Conservation (phyloP, 305 asterid genomes). For the Stenogyne calaminthoides region DNA sequence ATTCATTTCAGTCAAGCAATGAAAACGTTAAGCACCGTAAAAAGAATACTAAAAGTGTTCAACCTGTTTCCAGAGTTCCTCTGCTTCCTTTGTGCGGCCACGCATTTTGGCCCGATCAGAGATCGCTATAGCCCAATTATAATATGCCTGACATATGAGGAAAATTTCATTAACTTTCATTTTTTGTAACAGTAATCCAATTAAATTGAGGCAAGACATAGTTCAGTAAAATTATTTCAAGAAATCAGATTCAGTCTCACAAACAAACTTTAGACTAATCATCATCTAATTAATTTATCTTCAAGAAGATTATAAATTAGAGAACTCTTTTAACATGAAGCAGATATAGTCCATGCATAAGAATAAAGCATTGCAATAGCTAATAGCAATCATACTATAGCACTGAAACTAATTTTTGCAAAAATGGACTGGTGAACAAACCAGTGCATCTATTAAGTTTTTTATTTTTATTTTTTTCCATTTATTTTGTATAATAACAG, state of each 20-base stretch:
- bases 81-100: constrained; percentile 99
- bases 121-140: constrained; percentile 99
- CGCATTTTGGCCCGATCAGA: constrained; percentile 99
- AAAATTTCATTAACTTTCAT: constrained; percentile 19
- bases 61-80: constrained; percentile 98
- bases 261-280: constrained; percentile 4
- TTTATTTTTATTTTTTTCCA: background rate
- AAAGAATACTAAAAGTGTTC: constrained; percentile 24
- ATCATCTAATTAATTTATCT: constrained; percentile 23
- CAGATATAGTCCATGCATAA: constrained; percentile 9
- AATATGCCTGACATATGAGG: constrained; percentile 68
- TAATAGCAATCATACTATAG: constrained; percentile 13
- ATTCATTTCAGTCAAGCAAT: constrained; percentile 9
- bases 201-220: background rate
- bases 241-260: constrained; percentile 6
- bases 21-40: constrained; percentile 25
- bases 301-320: constrained; percentile 1
- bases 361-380: constrained; percentile 19
- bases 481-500: background rate
- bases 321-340: background rate
- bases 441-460: background rate
- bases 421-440: background rate
- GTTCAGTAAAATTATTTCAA: background rate
- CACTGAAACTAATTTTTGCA: background rate
- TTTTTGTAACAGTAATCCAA: constrained; percentile 18